These are phyloP conservation scores for Leccinum barrowsii DNA, from an alignment of 768 basidiomycete genomes.

Conservation along the genomic window DNA sequence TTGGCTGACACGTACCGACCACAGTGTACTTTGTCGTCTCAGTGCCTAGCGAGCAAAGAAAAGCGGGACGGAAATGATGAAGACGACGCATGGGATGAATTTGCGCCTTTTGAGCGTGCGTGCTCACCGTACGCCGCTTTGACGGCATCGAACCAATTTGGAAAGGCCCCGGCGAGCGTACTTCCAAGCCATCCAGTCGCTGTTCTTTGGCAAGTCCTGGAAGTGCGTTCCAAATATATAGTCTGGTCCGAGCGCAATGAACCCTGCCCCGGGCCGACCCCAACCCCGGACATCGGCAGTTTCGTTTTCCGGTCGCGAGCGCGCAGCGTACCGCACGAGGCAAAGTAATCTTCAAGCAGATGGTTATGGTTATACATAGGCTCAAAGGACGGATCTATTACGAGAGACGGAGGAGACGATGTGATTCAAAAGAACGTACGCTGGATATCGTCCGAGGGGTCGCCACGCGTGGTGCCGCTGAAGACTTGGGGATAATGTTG, in stretches of 20 bases:
- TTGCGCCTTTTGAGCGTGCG: background rate
- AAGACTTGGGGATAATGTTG: slow-evolving; percentile 58
- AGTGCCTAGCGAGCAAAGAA: slow-evolving; percentile 13
- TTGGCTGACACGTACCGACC: slow-evolving; percentile 23
- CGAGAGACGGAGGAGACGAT: background rate
- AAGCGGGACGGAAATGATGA: background rate
- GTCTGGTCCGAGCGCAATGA: slow-evolving; percentile 54
- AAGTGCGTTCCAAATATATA: slow-evolving; percentile 54
- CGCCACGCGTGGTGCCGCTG: slow-evolving; percentile 36
- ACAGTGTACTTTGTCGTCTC: slow-evolving; percentile 39
- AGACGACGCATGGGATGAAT: background rate
- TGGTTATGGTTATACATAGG: slow-evolving; percentile 40
- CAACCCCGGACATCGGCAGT: background rate
- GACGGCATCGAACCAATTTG: slow-evolving; percentile 51
- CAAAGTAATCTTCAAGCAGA: slow-evolving; percentile 59
- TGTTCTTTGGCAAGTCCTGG: slow-evolving; percentile 29
- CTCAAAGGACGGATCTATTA: slow-evolving; percentile 25
- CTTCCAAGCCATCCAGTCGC: slow-evolving; percentile 40
- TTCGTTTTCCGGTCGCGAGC: background rate
- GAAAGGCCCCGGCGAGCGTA: slow-evolving; percentile 31
- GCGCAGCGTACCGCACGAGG: slow-evolving; percentile 38
- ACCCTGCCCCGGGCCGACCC: slow-evolving; percentile 36
- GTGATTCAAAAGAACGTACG: slow-evolving; percentile 11
- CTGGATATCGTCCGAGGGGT: slow-evolving; percentile 23
- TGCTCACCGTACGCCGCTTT: slow-evolving; percentile 43